Conservation (phyloP, 1,139 yeast genomes). For the Scheffersomyces illinoinensis region DNA sequence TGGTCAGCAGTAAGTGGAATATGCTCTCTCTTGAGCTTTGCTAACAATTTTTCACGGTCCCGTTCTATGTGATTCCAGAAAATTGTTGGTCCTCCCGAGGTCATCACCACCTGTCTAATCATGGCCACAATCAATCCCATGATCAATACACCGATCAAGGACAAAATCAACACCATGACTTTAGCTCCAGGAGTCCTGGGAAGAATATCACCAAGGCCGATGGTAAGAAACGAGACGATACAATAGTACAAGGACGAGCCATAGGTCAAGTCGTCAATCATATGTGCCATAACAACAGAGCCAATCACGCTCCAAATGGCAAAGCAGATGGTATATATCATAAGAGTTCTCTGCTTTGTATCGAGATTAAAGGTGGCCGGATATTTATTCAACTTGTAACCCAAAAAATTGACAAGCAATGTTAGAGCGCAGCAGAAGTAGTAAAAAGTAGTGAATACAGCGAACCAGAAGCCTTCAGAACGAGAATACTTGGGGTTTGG, state of each 20-base stretch:
- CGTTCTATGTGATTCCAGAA: slow-evolving; percentile 62
- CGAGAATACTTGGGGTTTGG: slow-evolving; percentile 19
- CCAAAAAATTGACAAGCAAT: slow-evolving; percentile 58
- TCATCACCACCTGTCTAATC: slow-evolving; percentile 62
- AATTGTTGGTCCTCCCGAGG: slow-evolving; percentile 60
- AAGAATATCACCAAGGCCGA: slow-evolving; percentile 75
- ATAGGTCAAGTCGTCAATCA: slow-evolving; percentile 39
- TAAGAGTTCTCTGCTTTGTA: slow-evolving; percentile 65
- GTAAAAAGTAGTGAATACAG: slow-evolving; percentile 59
- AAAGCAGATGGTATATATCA: slow-evolving; percentile 66
- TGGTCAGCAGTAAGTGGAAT: slow-evolving; percentile 31
- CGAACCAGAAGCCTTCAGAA: slow-evolving; percentile 79
- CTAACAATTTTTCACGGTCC: slow-evolving; percentile 18
- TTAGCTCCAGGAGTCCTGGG: slow-evolving; percentile 55
- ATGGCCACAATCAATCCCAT: slow-evolving; percentile 74
- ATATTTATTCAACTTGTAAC: slow-evolving; percentile 58
- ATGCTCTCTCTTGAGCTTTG: slow-evolving; percentile 17
- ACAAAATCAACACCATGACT: slow-evolving; percentile 60
- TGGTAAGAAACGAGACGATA: slow-evolving; percentile 69
- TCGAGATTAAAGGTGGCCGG: slow-evolving; percentile 70
- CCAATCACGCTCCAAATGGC: slow-evolving; percentile 74
- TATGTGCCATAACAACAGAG: slow-evolving; percentile 45
- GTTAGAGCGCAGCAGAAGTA: slow-evolving; percentile 58
- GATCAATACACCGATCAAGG: slow-evolving; percentile 67
- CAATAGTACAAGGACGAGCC: slow-evolving; percentile 72